Base-by-base conservation (phyloP, 2,329 filamentous ascomycete species). In the Colletotrichum magnum region DNA sequence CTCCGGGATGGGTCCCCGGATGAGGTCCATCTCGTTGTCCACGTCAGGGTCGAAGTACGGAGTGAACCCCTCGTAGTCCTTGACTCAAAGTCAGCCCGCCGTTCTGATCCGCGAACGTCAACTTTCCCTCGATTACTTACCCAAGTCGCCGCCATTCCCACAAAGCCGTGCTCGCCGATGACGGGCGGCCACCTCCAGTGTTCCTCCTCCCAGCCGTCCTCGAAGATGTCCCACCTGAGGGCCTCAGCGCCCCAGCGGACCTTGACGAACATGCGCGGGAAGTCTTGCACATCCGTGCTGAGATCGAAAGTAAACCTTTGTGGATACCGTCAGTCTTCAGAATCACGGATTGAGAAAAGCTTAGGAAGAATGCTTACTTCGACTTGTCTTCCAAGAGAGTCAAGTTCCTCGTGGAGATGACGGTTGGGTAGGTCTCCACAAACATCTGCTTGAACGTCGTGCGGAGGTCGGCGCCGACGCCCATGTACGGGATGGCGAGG, bases 111-210 rank as follows among this genome's bases (percentile, higher is more conserved):
- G 41, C 13, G 2, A 21, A 50, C 18, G 18, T 18, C 18, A 18
- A 18, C 18, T 18, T 18, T 18, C 18, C 18, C 18, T 18, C 18
- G 18, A 18, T 18, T 18, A 15, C 58, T 32, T 32, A 62, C 62
- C 70, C 70, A 71, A 9, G 67, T 62, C 1, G 67, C 68, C 18
- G 67, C 68, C 21, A 58, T 50, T 16, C 84, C 84, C 51, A 86
- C 71, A 58, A 79, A 86, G 12, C 79, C 79, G 12, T 75, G 73
- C 48, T 79, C 51, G 21, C 82, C 83, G 4, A 77, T 69, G 4
- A 76, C 70, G 0, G 79, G 83, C 1, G 84, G 84, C 54, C 83
- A 84, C 80, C 28, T 43, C 67, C 84, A 86, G 18, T 79, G 71
- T 1, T 72, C 67, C 62, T 84, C 81, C 1, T 75, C 75, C 78